Base-by-base conservation (phyloP, 2,329 filamentous ascomycete genomes). In the Fusarium sp. region DNA sequence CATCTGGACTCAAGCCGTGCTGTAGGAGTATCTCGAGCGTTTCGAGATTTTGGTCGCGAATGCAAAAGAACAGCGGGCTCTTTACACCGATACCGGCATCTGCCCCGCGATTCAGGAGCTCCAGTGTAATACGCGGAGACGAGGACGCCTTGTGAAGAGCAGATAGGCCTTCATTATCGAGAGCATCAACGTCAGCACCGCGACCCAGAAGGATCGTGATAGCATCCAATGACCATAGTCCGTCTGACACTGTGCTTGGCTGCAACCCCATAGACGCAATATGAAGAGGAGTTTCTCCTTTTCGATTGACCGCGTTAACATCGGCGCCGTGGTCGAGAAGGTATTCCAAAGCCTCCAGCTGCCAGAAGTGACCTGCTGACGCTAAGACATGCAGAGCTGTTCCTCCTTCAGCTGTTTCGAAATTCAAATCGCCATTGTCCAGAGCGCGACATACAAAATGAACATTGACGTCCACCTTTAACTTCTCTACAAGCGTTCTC, bases 381-480 rank as follows among this genome's bases (percentile, higher is more conserved):
- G 71, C 71, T 3, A 74, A 57, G 1, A 70, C 8, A 45, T 74
- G 72, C 2, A 74, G 57, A 16, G 68, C 70, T 3, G 65, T 73
- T 2, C 45, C 52, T 16, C 69, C 67, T 11, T 43, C 34, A 11
- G 19, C 14, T 4, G 52, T 34, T 3, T 55, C 23, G 1, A 16
- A 4, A 2, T 4, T 42, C 3, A 10, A 18, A 4, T 21, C 4
- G 4, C 23, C n/a, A 12, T 4, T 6, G 4, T 62, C 23, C 3
- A 8, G 16, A 2, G 19, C 2, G 3, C 11, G 25, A 23, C 18
- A 28, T 4, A 53, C 61, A 21, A 16, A 53, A 1, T 19, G 63
- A 1, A 10, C 48, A 30, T 74, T 71, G 12, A 73, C 44, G 6
- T 74, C 62, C 0, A 74, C 56, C 6, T 62, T 44, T 3, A 74